These are phyloP conservation scores for Chytridium lagenaria DNA, from an alignment of 371 early-diverging fungal genomes.

Conservation along the genomic window DNA sequence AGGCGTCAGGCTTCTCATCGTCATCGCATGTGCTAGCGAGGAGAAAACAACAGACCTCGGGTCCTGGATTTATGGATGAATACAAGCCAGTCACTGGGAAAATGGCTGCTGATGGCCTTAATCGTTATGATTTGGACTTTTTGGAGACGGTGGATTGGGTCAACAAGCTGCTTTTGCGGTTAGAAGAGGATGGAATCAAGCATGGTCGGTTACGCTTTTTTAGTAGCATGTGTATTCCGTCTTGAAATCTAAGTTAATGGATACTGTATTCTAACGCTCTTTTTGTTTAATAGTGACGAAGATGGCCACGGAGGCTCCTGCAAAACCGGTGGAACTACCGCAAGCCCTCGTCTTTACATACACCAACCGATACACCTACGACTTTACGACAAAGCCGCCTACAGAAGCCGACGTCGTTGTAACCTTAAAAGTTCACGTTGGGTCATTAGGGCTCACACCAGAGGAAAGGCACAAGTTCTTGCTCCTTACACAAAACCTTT, in stretches of 20 bases:
- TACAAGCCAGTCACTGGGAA: conserved; percentile 34
- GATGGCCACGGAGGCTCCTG: not conserved
- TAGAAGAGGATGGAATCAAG: conserved; percentile 25
- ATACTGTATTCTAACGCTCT: too few species aligned
- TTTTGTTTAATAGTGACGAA: not conserved
- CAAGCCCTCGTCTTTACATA: conserved; percentile 7
- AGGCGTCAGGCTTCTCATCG: not conserved
- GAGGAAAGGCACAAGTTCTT: conserved; percentile 43
- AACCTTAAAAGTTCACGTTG: conserved; percentile 22
- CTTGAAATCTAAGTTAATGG: too few species aligned
- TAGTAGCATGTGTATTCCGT: not conserved
- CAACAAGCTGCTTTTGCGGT: conserved; percentile 42
- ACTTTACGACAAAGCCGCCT: conserved; percentile 41
- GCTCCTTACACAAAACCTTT: conserved; percentile 36
- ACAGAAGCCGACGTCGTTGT: conserved; percentile 12
- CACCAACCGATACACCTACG: conserved; percentile 36
- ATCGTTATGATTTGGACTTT: conserved; percentile 52
- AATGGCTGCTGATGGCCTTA: conserved; percentile 38
- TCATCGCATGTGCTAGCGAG: not conserved
- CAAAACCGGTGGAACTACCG: too few species aligned
- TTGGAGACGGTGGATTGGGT: conserved; percentile 50
- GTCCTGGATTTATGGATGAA: not conserved
- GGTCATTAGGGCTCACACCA: conserved; percentile 20
- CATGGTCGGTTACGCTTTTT: not conserved
- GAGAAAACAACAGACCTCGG: not conserved